These are phyloP conservation scores for Pseudozyma sp. DNA, from an alignment of 1,284 basidiomycete genomes.

Conservation along the genomic window DNA sequence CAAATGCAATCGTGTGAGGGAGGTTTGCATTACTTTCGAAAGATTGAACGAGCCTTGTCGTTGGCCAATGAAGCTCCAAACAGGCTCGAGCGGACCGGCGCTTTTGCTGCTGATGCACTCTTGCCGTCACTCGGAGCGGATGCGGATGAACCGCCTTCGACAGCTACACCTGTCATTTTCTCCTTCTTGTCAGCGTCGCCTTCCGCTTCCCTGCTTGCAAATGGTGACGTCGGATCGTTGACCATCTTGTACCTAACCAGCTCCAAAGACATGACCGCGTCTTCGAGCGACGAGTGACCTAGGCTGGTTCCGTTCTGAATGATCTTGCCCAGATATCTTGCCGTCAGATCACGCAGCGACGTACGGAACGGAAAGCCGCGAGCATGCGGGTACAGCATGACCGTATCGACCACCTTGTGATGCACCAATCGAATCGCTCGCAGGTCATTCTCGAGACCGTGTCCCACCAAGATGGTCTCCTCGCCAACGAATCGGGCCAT, in stretches of 20 bases:
- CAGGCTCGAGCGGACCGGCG: constrained; percentile 30
- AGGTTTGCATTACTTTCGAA: constrained; percentile 19
- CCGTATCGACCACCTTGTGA: constrained; percentile 57
- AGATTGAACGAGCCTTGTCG: constrained; percentile 41
- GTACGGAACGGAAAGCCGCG: constrained; percentile 63
- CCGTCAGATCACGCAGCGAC: constrained; percentile 57
- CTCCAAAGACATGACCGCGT: constrained; percentile 60
- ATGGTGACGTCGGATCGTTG: constrained; percentile 37
- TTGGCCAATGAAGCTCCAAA: constrained; percentile 38
- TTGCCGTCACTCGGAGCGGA: background rate
- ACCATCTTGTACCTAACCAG: constrained; percentile 54
- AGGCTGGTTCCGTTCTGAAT: constrained; percentile 59
- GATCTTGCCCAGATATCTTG: constrained; percentile 56
- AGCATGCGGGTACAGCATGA: constrained; percentile 61
- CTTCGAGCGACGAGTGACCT: constrained; percentile 63
- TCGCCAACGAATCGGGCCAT: constrained; percentile 56
- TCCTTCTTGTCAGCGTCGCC: constrained; percentile 1
- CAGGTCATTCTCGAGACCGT: constrained; percentile 66
- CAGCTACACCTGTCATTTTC: constrained; percentile 26
- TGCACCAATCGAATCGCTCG: constrained; percentile 61
- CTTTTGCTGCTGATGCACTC: background rate
- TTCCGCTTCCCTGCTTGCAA: constrained; percentile 15
- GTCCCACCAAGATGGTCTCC: constrained; percentile 62
- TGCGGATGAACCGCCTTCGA: constrained; percentile 5
- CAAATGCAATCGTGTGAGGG: too few species aligned